These are phyloP conservation scores for Auriscalpium microsporum DNA, from an alignment of 768 basidiomycete genomes.

Conservation along the genomic window DNA sequence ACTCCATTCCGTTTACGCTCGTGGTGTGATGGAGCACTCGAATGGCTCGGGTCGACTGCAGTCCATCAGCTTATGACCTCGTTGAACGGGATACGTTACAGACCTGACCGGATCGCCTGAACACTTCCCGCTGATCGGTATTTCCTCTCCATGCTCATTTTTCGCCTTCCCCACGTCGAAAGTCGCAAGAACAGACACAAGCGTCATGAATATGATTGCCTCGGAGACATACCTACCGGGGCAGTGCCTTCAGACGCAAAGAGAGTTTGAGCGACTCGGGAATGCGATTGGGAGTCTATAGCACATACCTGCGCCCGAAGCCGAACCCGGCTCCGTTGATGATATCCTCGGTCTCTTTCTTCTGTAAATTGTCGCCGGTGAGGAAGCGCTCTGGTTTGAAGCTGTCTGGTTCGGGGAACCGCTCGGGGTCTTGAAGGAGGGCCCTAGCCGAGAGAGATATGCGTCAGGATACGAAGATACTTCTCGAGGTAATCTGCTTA, in stretches of 20 bases:
- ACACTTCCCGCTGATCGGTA: background rate
- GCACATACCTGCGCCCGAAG: too few species aligned
- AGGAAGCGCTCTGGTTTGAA: background rate
- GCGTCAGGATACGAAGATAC: too few species aligned
- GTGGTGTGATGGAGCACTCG: too few species aligned
- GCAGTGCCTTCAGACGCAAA: slow-evolving; percentile 2
- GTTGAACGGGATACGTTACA: background rate
- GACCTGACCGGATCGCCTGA: background rate
- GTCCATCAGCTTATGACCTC: too few species aligned
- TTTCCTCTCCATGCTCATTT: background rate
- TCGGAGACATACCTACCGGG: slow-evolving; percentile 6
- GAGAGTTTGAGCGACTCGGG: background rate
- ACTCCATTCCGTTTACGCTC: too few species aligned
- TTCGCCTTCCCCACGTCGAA: background rate
- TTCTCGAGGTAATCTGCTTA: background rate
- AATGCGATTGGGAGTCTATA: too few species aligned
- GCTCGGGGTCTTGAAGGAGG: background rate
- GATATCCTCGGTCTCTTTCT: too few species aligned
- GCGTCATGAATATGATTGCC: slow-evolving; percentile 1
- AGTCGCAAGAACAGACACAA: background rate
- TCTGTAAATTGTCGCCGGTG: too few species aligned
- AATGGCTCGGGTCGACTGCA: too few species aligned
- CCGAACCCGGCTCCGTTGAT: too few species aligned
- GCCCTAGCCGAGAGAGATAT: background rate
- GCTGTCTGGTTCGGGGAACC: slow-evolving; percentile 2